Evolutionary conservation across 169 alveolate species (phyloP).

Genomic region (Plasmodium reichenowi): DNA sequence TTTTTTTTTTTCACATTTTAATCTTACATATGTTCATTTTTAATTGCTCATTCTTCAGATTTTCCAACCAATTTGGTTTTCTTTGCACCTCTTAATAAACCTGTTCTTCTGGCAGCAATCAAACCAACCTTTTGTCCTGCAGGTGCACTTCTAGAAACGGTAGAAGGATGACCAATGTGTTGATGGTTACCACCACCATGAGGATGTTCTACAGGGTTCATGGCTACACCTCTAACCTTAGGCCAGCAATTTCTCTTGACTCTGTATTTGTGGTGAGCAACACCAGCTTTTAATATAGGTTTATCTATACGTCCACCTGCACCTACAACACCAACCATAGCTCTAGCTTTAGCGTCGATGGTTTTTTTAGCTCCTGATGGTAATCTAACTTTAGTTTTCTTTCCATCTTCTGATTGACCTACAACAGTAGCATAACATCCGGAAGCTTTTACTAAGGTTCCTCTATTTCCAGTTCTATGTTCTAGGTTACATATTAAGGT

Average conservation of each 20-base stretch:
- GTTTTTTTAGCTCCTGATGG: constrained; percentile 99
- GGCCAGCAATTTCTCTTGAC: constrained; percentile 99
- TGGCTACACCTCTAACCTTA: constrained; percentile 99
- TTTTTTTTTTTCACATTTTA: not conserved
- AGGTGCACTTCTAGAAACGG: constrained; percentile 97
- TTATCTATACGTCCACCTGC: constrained; percentile 99
- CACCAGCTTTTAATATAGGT: constrained; percentile 99
- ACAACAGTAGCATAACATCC: constrained; percentile 97
- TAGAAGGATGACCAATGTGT: constrained; percentile 99
- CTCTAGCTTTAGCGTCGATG: constrained; percentile 93
- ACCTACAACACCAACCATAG: constrained; percentile 98
- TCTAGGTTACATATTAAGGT: constrained; percentile 97
- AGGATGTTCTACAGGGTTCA: constrained; percentile 99
- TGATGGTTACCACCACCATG: constrained; percentile 99
- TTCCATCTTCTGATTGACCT: constrained; percentile 98
- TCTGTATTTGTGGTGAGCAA: constrained; percentile 96
- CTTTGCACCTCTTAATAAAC: constrained; percentile 98
- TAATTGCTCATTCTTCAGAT: constrained; percentile 35
- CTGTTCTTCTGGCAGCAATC: constrained; percentile 99
- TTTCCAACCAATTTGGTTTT: constrained; percentile 85
- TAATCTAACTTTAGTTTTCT: constrained; percentile 96
- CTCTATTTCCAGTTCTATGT: constrained; percentile 98
- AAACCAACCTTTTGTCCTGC: constrained; percentile 99
- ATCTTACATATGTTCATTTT: not conserved
- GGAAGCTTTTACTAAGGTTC: constrained; percentile 98